Evolutionary conservation across 352 stramenopile species (phyloP).

Genomic region (Lagenidium sp.): DNA sequence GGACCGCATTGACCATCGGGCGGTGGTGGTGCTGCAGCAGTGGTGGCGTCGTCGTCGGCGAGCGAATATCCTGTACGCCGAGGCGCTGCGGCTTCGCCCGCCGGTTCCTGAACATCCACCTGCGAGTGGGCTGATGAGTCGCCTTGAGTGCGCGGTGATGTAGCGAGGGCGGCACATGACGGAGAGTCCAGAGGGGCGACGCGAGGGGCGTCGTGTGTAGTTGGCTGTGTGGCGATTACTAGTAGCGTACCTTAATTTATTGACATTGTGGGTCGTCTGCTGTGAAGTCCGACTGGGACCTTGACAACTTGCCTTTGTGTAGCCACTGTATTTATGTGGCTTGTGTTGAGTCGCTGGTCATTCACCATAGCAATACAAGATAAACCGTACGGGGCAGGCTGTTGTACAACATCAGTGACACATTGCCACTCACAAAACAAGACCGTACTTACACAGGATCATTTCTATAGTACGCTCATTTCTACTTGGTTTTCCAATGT

Average conservation of each 20-base stretch:
- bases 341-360: neutral
- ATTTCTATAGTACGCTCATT: constrained; percentile 20
- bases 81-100: constrained; percentile 53
- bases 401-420: neutral
- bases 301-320: no score
- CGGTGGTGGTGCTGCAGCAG: constrained; percentile 68
- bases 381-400: neutral
- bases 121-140: neutral
- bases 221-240: no score
- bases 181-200: no score
- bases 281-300: no score
- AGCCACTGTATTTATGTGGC: neutral
- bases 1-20: constrained; percentile 76
- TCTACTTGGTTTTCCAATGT: constrained; percentile 20
- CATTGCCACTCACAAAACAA: neutral
- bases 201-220: no score
- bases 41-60: constrained; percentile 76
- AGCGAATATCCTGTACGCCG: constrained; percentile 44
- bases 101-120: constrained; percentile 19
- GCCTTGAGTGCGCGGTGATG: constrained; percentile 15
- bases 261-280: no score
- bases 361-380: neutral
- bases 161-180: no score
- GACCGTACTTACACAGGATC: constrained; percentile 22
- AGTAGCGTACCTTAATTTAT: no score